Conservation (phyloP, 2,329 filamentous ascomycete species). For the Emericellopsis cladophorae region DNA sequence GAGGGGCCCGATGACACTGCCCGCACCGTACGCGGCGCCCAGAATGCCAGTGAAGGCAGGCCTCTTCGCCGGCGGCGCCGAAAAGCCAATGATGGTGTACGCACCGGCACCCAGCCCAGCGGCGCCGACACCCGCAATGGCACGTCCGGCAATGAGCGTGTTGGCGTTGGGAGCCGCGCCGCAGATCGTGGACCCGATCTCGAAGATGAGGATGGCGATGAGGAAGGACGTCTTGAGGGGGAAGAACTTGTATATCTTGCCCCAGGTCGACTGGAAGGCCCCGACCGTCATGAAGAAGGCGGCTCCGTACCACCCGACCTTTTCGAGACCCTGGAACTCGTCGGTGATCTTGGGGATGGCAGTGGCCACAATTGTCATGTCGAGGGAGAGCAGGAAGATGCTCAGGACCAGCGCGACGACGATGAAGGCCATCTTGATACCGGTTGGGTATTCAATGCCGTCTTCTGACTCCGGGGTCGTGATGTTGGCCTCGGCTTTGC, state of each 20-base stretch:
- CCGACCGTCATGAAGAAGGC: constrained; percentile 38
- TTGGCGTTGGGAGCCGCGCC: constrained; percentile 29
- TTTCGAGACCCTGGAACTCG: constrained; percentile 35
- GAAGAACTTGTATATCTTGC: constrained; percentile 39
- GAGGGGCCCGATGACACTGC: constrained; percentile 11
- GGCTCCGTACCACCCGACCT: constrained; percentile 47
- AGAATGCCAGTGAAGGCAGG: constrained; percentile 12
- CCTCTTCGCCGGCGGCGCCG: constrained; percentile 10
- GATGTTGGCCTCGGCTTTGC: background rate
- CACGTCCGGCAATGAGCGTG: constrained; percentile 37
- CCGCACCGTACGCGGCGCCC: constrained; percentile 11
- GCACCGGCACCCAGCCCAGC: constrained; percentile 30
- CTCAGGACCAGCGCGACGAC: constrained; percentile 31
- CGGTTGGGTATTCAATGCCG: constrained; percentile 21
- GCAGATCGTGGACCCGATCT: constrained; percentile 40
- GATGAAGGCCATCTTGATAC: constrained; percentile 26
- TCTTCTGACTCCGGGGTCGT: background rate
- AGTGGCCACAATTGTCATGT: constrained; percentile 43
- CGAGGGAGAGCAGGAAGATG: constrained; percentile 36
- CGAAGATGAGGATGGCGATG: constrained; percentile 34
- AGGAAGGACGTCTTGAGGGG: constrained; percentile 37
- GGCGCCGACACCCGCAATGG: constrained; percentile 31
- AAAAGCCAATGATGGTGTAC: constrained; percentile 30
- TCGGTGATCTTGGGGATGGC: constrained; percentile 44
- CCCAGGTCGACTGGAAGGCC: constrained; percentile 30